phyloP scores from a whole-genome alignment of 768 basidiomycete genomes.

The Favolaschia claudopus region DNA sequence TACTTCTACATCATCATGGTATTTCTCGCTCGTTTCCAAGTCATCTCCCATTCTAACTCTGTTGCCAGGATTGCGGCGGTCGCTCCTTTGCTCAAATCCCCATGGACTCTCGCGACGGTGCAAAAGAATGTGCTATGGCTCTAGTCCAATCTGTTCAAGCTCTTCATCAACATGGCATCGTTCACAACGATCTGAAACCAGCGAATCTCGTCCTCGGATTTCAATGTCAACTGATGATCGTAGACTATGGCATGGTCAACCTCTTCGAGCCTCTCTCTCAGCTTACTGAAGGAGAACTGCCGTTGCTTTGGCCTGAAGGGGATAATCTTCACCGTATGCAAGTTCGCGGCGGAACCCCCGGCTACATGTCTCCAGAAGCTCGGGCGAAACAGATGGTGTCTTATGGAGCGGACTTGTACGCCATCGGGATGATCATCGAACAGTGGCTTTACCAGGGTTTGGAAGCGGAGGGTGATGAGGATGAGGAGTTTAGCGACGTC shows the following conservation, averaged over 20 bases:
- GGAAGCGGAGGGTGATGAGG: no score
- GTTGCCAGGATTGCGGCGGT: neutral
- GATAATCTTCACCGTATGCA: neutral
- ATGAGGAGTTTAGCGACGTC: no score
- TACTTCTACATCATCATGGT: slow-evolving; percentile 6
- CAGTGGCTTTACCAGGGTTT: no score
- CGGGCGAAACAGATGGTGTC: neutral
- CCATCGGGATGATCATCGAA: neutral
- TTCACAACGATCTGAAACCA: slow-evolving; percentile 8
- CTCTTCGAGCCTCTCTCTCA: neutral
- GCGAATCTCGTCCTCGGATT: neutral
- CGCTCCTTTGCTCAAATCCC: neutral
- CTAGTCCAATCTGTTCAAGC: no score
- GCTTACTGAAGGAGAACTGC: neutral
- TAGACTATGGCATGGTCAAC: neutral
- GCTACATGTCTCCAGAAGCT: neutral
- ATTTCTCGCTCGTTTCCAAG: no score
- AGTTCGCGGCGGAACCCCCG: neutral
- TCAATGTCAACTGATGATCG: neutral
- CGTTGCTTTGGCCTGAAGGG: neutral
- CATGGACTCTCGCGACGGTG: no score
- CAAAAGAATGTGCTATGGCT: no score
- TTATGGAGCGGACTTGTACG: neutral
- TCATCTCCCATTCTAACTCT: no score
- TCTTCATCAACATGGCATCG: neutral